These are phyloP conservation scores for Microdochium bolleyi DNA, from an alignment of 2,329 filamentous ascomycete genomes.

Conservation along the genomic window DNA sequence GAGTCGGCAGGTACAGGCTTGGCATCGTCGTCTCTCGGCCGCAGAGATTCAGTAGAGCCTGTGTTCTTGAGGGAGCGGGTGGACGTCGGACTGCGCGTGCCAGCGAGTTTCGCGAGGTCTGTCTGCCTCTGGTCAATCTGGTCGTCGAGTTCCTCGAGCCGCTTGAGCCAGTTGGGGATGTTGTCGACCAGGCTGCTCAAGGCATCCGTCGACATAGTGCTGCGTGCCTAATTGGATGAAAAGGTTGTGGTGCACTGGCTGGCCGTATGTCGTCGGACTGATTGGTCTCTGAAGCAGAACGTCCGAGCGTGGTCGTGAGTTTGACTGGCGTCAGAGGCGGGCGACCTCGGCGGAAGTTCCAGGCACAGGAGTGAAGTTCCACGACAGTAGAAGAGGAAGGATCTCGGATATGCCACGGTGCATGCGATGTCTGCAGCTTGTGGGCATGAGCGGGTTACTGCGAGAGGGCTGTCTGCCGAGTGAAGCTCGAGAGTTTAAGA, in stretches of 20 bases:
- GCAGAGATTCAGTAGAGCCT: conserved; percentile 46
- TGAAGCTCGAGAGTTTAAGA: no score
- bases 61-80: conserved; percentile 38
- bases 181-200: conserved; percentile 45
- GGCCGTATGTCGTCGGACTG: neutral
- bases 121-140: conserved; percentile 55
- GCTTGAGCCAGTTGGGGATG: conserved; percentile 51
- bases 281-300: neutral
- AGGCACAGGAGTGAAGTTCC: no score
- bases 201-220: conserved; percentile 42
- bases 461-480: no score
- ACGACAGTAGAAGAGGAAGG: no score
- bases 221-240: neutral
- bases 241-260: no score
- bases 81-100: conserved; percentile 19
- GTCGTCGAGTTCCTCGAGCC: conserved; percentile 50
- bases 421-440: no score
- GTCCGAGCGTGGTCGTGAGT: no score
- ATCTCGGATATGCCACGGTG: no score
- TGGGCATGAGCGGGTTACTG: no score
- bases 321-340: no score
- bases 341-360: no score
- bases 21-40: conserved; percentile 35
- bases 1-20: conserved; percentile 4
- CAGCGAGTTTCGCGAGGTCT: conserved; percentile 44